Evolutionary conservation across 2,329 filamentous ascomycete species (phyloP), one percentile per base, ranked within the genome.

Genomic region (Arthrobotrys entomopaga): DNA sequence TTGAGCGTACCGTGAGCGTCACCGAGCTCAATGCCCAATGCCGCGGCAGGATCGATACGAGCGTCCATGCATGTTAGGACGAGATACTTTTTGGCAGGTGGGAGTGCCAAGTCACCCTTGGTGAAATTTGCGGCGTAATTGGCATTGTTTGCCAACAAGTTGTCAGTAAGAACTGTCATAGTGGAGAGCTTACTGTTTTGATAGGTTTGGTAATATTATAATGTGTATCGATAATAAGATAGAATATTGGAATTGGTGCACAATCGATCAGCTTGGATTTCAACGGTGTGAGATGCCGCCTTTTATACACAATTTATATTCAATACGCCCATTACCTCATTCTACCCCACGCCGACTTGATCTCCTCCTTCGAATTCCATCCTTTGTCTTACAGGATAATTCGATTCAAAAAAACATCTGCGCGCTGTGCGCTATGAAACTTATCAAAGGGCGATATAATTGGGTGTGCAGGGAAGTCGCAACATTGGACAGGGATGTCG

Each of bases 41-140:
- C 89, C 11, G 86, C 83, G 2, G 87, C 85, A 0, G 91, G 88
- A 78, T 94, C 85, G 77, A 89, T 83, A 59, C 91, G 87, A 3
- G 91, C 90, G 79, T 95, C 91, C 91, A 95, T 95, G 82, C 91
- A 95, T 0, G 90, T 91, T 50, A 94, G 81, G 76, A 90, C 83
- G 6, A 87, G 83, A 78, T 91, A 91, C 78, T 89, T 86, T 82
- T 90, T 90, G 8, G 87, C 87, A 0, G 91, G 91, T 0, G 90
- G 89, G 0, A 92, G 84, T 0, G 87, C 84, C 3, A 93, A 84
- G 75, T 88, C 77, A 15, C 89, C 90, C 75, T 91, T 84, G n/a
- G 84, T 87, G 81, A 93, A 93, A 1, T 80, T 81, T 1, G 83
- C 81, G 3, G 84, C 85, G 78, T 89, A 89, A 34, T 84, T 81